phyloP scores from a whole-genome alignment of 78 protist genomes.

The Chrysochromulina tobinii region DNA sequence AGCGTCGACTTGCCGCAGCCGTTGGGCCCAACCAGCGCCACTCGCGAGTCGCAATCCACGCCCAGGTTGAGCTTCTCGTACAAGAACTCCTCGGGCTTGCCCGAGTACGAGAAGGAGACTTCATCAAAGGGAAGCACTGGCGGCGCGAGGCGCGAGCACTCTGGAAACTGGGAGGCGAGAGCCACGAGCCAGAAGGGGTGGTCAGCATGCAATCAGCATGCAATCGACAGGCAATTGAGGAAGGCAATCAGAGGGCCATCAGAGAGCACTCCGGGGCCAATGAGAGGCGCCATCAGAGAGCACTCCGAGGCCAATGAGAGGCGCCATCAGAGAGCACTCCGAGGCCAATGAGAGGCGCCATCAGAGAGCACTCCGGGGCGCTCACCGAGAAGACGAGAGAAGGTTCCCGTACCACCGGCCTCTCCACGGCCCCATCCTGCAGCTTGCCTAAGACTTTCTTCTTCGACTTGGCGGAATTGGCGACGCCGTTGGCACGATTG shows the following conservation, averaged over 20 bases:
- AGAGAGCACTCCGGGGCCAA: too few species aligned
- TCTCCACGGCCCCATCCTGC: slow-evolving; percentile 81
- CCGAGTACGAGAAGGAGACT: slow-evolving; percentile 83
- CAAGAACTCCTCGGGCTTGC: slow-evolving; percentile 67
- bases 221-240: too few species aligned
- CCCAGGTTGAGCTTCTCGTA: slow-evolving; percentile 79
- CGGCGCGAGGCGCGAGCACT: slow-evolving; percentile 73
- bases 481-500: slow-evolving; percentile 1
- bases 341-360: too few species aligned
- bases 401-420: slow-evolving; percentile 59
- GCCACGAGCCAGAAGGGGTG: too few species aligned
- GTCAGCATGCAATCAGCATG: too few species aligned
- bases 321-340: too few species aligned
- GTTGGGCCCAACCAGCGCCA: slow-evolving; percentile 80
- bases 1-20: slow-evolving; percentile 66
- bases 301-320: too few species aligned
- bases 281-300: too few species aligned
- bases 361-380: too few species aligned
- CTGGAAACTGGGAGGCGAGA: slow-evolving; percentile 72
- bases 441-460: slow-evolving; percentile 77
- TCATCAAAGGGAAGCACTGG: slow-evolving; percentile 80
- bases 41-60: slow-evolving; percentile 77
- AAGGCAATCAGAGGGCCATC: too few species aligned
- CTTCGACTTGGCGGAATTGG: slow-evolving; percentile 62
- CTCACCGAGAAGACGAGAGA: not conserved